Conservation (phyloP, 2,329 filamentous ascomycete species). For the Arthrinium phaeospermum region DNA sequence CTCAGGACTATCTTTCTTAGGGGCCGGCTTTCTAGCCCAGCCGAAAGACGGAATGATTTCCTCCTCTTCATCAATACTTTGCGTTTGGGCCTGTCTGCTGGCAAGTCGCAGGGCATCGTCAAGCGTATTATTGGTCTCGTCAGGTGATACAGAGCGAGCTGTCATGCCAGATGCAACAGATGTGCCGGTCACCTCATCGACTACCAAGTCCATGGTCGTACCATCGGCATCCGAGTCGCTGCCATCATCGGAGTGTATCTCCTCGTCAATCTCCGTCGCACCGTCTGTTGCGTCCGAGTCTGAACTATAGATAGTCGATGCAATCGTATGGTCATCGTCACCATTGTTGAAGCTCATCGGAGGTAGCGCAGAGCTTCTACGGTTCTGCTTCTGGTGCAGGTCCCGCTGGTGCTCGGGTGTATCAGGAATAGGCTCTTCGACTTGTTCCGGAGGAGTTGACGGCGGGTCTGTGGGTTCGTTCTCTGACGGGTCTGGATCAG, state of each 20-base stretch:
- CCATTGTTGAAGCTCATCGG: slow-evolving; percentile 68
- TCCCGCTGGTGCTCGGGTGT: slow-evolving; percentile 71
- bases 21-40: slow-evolving; percentile 66
- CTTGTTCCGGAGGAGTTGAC: slow-evolving; percentile 66
- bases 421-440: slow-evolving; percentile 61
- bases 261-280: slow-evolving; percentile 60
- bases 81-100: slow-evolving; percentile 75
- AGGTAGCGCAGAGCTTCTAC: slow-evolving; percentile 71
- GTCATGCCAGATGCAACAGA: slow-evolving; percentile 68
- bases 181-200: slow-evolving; percentile 76
- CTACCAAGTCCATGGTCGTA: slow-evolving; percentile 78
- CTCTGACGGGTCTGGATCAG: slow-evolving; percentile 33
- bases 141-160: slow-evolving; percentile 55
- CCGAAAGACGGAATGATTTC: slow-evolving; percentile 79
- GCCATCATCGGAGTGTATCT: slow-evolving; percentile 51
- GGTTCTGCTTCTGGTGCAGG: slow-evolving; percentile 64
- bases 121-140: slow-evolving; percentile 73
- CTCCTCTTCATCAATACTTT: slow-evolving; percentile 68
- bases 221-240: slow-evolving; percentile 71
- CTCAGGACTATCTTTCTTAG: slow-evolving; percentile 39
- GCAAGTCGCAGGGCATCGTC: slow-evolving; percentile 82
- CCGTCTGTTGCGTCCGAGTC: slow-evolving; percentile 64
- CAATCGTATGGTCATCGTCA: slow-evolving; percentile 70
- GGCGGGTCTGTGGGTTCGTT: slow-evolving; percentile 60
- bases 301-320: slow-evolving; percentile 80